These are phyloP conservation scores for Backusella macrospora DNA, from an alignment of 192 early-diverging fungal species.

Conservation along the genomic window DNA sequence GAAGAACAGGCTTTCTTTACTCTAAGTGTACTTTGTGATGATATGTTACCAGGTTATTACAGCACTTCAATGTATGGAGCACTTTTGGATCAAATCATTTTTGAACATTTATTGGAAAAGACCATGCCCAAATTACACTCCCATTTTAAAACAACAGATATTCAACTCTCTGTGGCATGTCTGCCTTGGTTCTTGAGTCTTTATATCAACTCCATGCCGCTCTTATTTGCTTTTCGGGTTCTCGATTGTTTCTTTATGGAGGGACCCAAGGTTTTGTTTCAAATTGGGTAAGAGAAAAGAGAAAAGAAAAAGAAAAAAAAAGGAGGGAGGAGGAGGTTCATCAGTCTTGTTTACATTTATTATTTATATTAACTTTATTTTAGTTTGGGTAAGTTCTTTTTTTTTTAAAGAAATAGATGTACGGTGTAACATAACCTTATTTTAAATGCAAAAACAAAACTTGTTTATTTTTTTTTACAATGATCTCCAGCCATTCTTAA, in stretches of 20 bases:
- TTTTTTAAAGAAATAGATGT: no score
- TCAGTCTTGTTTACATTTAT: background rate
- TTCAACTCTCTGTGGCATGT: slow-evolving; percentile 88
- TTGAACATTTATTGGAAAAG: slow-evolving; percentile 76
- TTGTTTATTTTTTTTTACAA: background rate
- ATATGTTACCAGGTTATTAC: slow-evolving; percentile 71
- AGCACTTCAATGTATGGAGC: slow-evolving; percentile 92
- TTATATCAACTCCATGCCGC: slow-evolving; percentile 86
- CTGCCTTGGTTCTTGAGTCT: slow-evolving; percentile 91
- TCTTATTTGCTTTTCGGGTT: slow-evolving; percentile 74
- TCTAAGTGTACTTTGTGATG: slow-evolving; percentile 75
- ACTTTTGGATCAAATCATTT: slow-evolving; percentile 84
- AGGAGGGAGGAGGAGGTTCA: background rate
- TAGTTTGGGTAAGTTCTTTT: background rate
- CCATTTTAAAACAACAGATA: slow-evolving; percentile 75
- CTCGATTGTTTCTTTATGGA: slow-evolving; percentile 92
- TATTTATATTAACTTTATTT: background rate
- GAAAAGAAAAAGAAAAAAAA: background rate
- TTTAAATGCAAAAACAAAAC: background rate
- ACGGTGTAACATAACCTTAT: background rate
- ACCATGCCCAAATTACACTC: slow-evolving; percentile 79
- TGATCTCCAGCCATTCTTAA: slow-evolving; percentile 72
- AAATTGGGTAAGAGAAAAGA: slow-evolving; percentile 55
- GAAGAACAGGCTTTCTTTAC: slow-evolving; percentile 94
- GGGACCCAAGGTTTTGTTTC: slow-evolving; percentile 81